These are phyloP conservation scores for Stereocaulon alpinum DNA, from an alignment of 495 filamentous ascomycete species.

Conservation along the genomic window DNA sequence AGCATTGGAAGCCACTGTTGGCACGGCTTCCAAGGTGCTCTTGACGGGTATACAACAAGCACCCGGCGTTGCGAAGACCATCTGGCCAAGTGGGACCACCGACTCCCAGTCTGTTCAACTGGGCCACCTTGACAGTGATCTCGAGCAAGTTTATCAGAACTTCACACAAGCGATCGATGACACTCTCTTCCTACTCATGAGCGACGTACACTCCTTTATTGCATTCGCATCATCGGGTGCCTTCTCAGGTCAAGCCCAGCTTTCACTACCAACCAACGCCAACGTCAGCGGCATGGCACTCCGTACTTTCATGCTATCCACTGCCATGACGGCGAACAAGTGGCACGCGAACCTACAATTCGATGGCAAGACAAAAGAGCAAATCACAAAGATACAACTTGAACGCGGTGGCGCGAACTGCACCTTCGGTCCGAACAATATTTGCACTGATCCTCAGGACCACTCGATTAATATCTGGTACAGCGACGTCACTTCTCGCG, in stretches of 20 bases:
- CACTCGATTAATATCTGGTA: not conserved
- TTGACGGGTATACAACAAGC: conserved; percentile 1
- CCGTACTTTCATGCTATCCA: conserved; percentile 3
- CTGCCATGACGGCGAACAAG: conserved; percentile 7
- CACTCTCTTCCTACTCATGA: conserved; percentile 4
- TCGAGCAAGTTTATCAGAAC: not conserved
- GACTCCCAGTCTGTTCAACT: conserved; percentile 11
- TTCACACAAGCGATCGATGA: not conserved
- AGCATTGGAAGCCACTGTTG: not conserved
- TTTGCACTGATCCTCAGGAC: conserved; percentile 1
- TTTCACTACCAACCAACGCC: not conserved
- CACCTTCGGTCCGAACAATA: conserved; percentile 5
- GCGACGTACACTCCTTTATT: conserved; percentile 7
- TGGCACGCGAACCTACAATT: not conserved
- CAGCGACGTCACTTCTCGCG: conserved; percentile 4
- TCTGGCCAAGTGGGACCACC: conserved; percentile 9
- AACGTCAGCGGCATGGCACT: not conserved
- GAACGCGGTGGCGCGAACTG: not conserved
- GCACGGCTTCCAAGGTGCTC: not conserved
- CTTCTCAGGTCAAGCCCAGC: conserved; percentile 8
- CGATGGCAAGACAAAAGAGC: not conserved
- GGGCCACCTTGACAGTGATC: not conserved
- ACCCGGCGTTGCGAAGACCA: conserved; percentile 3
- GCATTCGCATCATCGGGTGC: conserved; percentile 1
- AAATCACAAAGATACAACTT: not conserved